Evolutionary conservation across 2,329 filamentous ascomycete genomes (phyloP).

Genomic region (Myriosclerotinia scirpicola): DNA sequence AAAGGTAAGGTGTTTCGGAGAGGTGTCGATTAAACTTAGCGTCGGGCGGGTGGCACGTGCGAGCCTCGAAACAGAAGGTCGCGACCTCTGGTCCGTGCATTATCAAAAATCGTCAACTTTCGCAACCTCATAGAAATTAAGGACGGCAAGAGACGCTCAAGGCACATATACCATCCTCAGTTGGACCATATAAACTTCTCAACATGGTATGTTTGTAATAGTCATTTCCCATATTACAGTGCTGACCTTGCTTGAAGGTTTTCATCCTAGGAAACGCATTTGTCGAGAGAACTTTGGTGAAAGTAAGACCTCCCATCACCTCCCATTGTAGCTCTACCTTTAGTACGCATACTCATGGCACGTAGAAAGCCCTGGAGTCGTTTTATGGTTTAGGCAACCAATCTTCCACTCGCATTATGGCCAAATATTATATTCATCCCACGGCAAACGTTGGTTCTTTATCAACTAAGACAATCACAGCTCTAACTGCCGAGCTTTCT

Average conservation of each 20-base stretch:
- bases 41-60: conserved; percentile 31
- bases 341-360: conserved; percentile 6
- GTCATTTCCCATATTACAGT: not conserved
- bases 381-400: conserved; percentile 84
- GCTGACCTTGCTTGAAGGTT: conserved; percentile 46
- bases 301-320: conserved; percentile 53
- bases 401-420: conserved; percentile 72
- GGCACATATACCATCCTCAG: not conserved
- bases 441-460: conserved; percentile 75
- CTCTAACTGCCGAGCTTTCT: conserved; percentile 80
- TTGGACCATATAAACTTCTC: conserved; percentile 13
- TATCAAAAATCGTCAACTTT: conserved; percentile 22
- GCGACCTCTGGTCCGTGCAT: conserved; percentile 23
- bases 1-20: conserved; percentile 32
- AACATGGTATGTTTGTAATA: conserved; percentile 34
- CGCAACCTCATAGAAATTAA: conserved; percentile 23
- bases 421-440: conserved; percentile 85
- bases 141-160: conserved; percentile 14
- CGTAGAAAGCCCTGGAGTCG: conserved; percentile 70
- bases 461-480: conserved; percentile 72
- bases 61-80: not conserved
- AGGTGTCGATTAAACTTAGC: conserved; percentile 37
- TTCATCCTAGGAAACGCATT: conserved; percentile 89
- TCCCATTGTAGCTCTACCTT: not conserved
- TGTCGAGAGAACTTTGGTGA: conserved; percentile 76